phyloP scores from a whole-genome alignment of 371 early-diverging fungal species.

The Rhizomucor miehei region DNA sequence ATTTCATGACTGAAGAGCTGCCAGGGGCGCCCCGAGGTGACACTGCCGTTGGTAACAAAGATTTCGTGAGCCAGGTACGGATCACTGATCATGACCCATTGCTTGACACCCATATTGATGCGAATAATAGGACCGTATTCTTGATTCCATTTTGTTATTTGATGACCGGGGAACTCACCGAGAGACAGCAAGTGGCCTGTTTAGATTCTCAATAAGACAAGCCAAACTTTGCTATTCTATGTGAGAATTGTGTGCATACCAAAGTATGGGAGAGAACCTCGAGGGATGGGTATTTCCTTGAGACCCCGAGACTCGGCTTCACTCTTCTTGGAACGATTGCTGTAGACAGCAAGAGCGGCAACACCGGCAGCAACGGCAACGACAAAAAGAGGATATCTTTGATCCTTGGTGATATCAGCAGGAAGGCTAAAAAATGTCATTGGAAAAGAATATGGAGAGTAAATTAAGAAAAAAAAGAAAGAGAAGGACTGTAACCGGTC shows the following conservation, averaged over 20 bases:
- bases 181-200: constrained; percentile 20
- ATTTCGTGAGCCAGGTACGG: constrained; percentile 24
- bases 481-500: neutral
- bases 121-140: constrained; percentile 14
- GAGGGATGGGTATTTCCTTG: constrained; percentile 7
- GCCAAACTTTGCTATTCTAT: no score
- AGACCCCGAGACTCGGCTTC: neutral
- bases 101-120: constrained; percentile 17
- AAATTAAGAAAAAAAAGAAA: neutral
- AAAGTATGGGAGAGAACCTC: constrained; percentile 10
- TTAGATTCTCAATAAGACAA: neutral
- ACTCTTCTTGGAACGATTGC: neutral
- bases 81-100: constrained; percentile 20
- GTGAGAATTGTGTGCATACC: constrained; percentile 2
- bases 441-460: neutral
- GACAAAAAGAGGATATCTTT: constrained; percentile 3
- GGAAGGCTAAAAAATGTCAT: neutral
- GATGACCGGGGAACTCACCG: constrained; percentile 9
- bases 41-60: constrained; percentile 14
- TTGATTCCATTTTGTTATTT: constrained; percentile 14
- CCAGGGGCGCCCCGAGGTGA: constrained; percentile 15
- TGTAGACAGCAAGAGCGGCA: constrained; percentile 1
- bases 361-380: constrained; percentile 11
- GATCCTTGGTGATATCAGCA: neutral
- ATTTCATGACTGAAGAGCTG: constrained; percentile 12